phyloP scores from a whole-genome alignment of 2,329 filamentous ascomycete species.

The Ophiostoma pallidulum region DNA sequence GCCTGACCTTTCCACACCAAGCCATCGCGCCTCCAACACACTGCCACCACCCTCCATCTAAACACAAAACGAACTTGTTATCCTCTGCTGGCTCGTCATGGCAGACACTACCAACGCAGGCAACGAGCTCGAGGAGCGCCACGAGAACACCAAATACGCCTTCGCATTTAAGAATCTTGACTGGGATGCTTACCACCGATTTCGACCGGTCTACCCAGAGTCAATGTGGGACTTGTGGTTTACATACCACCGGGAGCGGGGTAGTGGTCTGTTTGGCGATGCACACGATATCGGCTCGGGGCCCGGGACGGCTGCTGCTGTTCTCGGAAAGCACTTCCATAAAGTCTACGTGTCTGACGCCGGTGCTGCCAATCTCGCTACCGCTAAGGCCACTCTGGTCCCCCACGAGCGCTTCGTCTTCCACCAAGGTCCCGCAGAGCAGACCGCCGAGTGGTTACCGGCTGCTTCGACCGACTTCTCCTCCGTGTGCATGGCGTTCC shows the following conservation, averaged over 20 bases:
- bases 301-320: slow-evolving; percentile 13
- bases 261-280: too few relatives aligned
- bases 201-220: slow-evolving; percentile 15
- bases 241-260: slow-evolving; percentile 2
- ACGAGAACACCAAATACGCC: slow-evolving; percentile 17
- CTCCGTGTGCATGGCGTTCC: slow-evolving; percentile 17
- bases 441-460: slow-evolving; percentile 7
- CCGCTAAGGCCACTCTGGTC: slow-evolving; percentile 8
- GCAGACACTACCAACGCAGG: neutral
- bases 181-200: slow-evolving; percentile 18
- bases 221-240: slow-evolving; percentile 17
- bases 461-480: slow-evolving; percentile 14
- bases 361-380: slow-evolving; percentile 12
- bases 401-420: slow-evolving; percentile 8
- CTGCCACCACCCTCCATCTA: neutral
- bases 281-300: slow-evolving; percentile 1
- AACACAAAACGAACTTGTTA: too few relatives aligned
- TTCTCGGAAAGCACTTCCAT: slow-evolving; percentile 9
- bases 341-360: slow-evolving; percentile 14
- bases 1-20: too few relatives aligned
- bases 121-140: neutral
- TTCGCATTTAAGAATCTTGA: slow-evolving; percentile 18
- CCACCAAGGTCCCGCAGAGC: slow-evolving; percentile 14
- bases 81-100: neutral
- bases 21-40: too few relatives aligned